These are phyloP conservation scores for Leptographium procerum DNA, from an alignment of 2,329 filamentous ascomycete species.

Conservation along the genomic window DNA sequence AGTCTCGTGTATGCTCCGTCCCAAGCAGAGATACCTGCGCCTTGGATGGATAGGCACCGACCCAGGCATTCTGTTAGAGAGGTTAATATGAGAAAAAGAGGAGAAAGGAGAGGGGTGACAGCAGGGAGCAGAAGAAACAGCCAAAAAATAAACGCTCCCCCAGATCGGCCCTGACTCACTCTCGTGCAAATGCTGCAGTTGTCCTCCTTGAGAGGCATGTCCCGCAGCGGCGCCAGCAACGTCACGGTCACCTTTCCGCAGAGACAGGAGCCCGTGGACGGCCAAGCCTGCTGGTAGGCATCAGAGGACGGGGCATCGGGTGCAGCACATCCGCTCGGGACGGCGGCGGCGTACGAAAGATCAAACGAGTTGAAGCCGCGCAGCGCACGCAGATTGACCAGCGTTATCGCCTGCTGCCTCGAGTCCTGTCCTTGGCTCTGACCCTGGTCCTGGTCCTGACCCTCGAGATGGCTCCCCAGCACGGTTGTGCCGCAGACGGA, in stretches of 20 bases:
- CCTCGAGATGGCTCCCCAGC: not conserved
- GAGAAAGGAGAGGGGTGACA: not conserved
- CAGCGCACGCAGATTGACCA: conserved; percentile 5
- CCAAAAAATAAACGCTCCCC: too few species aligned
- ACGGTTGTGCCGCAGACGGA: conserved; percentile 5
- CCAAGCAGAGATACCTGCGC: conserved; percentile 4
- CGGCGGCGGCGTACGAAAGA: not conserved
- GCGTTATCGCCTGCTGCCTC: not conserved
- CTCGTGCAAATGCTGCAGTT: conserved; percentile 12
- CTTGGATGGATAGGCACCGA: conserved; percentile 5
- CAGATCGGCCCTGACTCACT: too few species aligned
- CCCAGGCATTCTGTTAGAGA: conserved; percentile 7
- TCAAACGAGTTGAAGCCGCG: conserved; percentile 3
- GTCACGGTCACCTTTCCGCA: conserved; percentile 9
- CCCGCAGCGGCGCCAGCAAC: conserved; percentile 1
- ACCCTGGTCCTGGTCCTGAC: too few species aligned
- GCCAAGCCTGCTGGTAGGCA: not conserved
- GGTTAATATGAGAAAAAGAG: not conserved
- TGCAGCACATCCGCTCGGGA: too few species aligned
- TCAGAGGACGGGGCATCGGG: too few species aligned
- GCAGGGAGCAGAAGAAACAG: not conserved
- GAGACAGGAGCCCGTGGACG: conserved; percentile 6
- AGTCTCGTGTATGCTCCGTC: conserved; percentile 5
- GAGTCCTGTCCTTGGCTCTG: too few species aligned
- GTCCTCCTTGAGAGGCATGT: conserved; percentile 8